These are phyloP conservation scores for Colletotrichum sublineola DNA, from an alignment of 2,329 filamentous ascomycete species.

Conservation along the genomic window DNA sequence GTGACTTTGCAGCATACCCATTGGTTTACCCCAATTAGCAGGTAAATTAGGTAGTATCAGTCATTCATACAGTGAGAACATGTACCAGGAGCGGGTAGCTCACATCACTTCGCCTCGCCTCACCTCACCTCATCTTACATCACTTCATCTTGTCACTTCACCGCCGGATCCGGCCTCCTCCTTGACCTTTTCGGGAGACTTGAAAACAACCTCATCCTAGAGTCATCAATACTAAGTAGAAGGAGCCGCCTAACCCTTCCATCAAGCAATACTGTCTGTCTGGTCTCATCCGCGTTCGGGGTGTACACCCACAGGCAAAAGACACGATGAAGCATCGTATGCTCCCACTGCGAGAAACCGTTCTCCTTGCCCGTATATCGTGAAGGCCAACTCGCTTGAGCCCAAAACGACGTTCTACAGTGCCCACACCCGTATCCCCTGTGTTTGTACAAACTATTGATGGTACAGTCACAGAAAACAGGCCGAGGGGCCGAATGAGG, in stretches of 20 bases:
- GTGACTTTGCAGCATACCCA: not conserved
- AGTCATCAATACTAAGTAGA: not conserved
- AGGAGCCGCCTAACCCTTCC: not conserved
- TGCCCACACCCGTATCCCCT: accelerated
- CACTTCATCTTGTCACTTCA: not conserved
- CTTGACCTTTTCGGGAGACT: not conserved
- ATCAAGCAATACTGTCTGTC: not conserved
- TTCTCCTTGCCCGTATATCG: not conserved
- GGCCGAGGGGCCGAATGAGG: not conserved
- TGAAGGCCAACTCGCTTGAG: not conserved
- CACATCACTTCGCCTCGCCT: not conserved
- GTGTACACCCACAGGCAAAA: not conserved
- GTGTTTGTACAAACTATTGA: not conserved
- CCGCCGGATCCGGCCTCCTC: not conserved
- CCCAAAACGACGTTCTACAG: not conserved
- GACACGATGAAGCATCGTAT: not conserved
- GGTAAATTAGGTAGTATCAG: not conserved
- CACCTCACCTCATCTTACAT: not conserved
- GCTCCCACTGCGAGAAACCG: not conserved
- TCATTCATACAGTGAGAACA: not conserved
- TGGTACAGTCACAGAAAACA: too few species aligned
- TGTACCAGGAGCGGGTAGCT: not conserved
- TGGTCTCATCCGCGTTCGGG: not conserved
- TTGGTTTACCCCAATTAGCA: not conserved
- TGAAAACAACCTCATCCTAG: not conserved